These are phyloP conservation scores for Komagataella kurtzmanii DNA, from an alignment of 805 yeast genomes.

Conservation along the genomic window DNA sequence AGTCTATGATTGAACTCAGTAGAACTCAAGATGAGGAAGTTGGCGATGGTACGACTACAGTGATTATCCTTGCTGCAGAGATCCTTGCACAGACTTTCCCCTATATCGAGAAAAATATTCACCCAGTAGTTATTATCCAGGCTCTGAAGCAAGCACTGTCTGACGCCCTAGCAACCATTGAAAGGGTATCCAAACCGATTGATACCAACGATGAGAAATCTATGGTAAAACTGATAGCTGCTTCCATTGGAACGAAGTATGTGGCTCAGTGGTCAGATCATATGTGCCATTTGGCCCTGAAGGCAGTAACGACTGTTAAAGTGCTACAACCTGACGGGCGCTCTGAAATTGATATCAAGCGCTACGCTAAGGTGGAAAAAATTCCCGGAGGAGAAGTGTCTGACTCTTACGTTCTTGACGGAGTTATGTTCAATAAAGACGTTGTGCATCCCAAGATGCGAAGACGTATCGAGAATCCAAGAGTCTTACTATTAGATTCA, in stretches of 20 bases:
- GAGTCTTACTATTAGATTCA: slow-evolving; percentile 82
- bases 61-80: slow-evolving; percentile 93
- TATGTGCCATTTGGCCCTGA: slow-evolving; percentile 82
- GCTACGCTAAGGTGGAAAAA: slow-evolving; percentile 89
- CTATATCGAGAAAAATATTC: slow-evolving; percentile 86
- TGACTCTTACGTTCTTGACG: slow-evolving; percentile 79
- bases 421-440: slow-evolving; percentile 88
- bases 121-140: slow-evolving; percentile 91
- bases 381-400: slow-evolving; percentile 97
- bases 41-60: slow-evolving; percentile 98
- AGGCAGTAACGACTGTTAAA: slow-evolving; percentile 77
- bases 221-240: slow-evolving; percentile 73
- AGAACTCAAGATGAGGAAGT: slow-evolving; percentile 98
- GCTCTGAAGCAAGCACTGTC: slow-evolving; percentile 84
- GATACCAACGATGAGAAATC: slow-evolving; percentile 77
- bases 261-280: slow-evolving; percentile 80
- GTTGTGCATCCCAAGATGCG: slow-evolving; percentile 99
- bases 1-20: slow-evolving; percentile 92
- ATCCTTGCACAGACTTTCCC: slow-evolving; percentile 92
- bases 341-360: slow-evolving; percentile 76
- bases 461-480: slow-evolving; percentile 78
- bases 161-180: slow-evolving; percentile 84
- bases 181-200: slow-evolving; percentile 70
- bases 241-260: slow-evolving; percentile 94
- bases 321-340: slow-evolving; percentile 46